Conservation (phyloP, 2,329 filamentous ascomycete genomes). For the Fusarium udum region DNA sequence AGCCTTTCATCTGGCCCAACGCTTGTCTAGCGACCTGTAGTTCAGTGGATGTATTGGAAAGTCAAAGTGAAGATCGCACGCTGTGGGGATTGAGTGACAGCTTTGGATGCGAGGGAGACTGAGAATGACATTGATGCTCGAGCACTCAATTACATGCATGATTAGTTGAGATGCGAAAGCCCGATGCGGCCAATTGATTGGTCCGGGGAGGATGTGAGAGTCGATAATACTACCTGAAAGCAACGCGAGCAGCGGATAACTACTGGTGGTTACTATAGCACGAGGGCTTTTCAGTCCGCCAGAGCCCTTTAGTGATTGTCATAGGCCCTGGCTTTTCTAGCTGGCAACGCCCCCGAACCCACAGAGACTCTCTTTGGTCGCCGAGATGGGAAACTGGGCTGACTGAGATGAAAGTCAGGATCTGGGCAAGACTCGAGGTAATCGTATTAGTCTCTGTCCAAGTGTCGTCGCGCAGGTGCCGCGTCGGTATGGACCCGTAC, state of each 20-base stretch:
- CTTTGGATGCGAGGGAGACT: slow-evolving; percentile 13
- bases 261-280: slow-evolving; percentile 14
- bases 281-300: slow-evolving; percentile 11
- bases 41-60: slow-evolving; percentile 25
- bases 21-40: slow-evolving; percentile 20
- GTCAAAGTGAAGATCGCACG: slow-evolving; percentile 7
- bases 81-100: slow-evolving; percentile 7
- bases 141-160: slow-evolving; percentile 42
- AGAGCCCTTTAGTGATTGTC: slow-evolving; percentile 1
- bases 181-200: slow-evolving; percentile 31
- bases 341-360: slow-evolving; percentile 21
- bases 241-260: slow-evolving; percentile 18
- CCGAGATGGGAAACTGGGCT: slow-evolving; percentile 19
- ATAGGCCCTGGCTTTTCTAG: slow-evolving; percentile 19
- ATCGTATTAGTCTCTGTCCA: background rate
- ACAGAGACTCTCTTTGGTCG: slow-evolving; percentile 15
- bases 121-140: slow-evolving; percentile 5
- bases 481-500: slow-evolving; percentile 24
- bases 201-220: slow-evolving; percentile 22
- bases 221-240: slow-evolving; percentile 16
- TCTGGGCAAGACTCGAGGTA: background rate
- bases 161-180: slow-evolving; percentile 37
- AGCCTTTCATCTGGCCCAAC: slow-evolving; percentile 6
- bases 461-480: slow-evolving; percentile 23
- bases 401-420: slow-evolving; percentile 14